These are phyloP conservation scores for Kluyveromyces nonfermentans DNA, from an alignment of 805 yeast genomes.

Conservation along the genomic window DNA sequence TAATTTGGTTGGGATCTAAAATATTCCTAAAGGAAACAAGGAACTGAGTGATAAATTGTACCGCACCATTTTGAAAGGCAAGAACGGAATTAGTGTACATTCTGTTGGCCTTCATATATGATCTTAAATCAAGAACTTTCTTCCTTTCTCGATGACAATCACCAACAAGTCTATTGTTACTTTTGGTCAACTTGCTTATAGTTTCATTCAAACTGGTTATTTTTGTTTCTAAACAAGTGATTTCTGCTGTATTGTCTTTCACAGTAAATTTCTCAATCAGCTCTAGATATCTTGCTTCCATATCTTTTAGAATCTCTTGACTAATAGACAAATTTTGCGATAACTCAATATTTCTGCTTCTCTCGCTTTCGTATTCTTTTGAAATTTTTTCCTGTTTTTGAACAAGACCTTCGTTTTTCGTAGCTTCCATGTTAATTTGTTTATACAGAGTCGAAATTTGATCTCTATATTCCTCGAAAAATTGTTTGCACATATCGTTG, in stretches of 20 bases:
- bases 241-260: background rate
- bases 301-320: constrained; percentile 1
- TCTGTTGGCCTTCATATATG: constrained; percentile 9
- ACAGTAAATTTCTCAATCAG: background rate
- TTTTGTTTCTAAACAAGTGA: background rate
- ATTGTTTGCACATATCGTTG: constrained; percentile 3
- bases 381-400: constrained; percentile 1
- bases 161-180: constrained; percentile 12
- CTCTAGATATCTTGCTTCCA: constrained; percentile 1
- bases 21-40: constrained; percentile 19
- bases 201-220: background rate
- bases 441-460: background rate
- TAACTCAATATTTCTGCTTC: background rate
- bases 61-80: constrained; percentile 16
- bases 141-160: constrained; percentile 19
- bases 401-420: background rate
- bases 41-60: constrained; percentile 24
- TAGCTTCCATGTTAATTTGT: constrained; percentile 1
- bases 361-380: constrained; percentile 1
- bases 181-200: background rate
- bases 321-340: constrained; percentile 1
- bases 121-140: constrained; percentile 19
- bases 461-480: constrained; percentile 2
- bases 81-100: constrained; percentile 14
- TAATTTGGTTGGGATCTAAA: constrained; percentile 12